phyloP scores from a whole-genome alignment of 805 yeast genomes.

The Saccharomycopsis vini region DNA sequence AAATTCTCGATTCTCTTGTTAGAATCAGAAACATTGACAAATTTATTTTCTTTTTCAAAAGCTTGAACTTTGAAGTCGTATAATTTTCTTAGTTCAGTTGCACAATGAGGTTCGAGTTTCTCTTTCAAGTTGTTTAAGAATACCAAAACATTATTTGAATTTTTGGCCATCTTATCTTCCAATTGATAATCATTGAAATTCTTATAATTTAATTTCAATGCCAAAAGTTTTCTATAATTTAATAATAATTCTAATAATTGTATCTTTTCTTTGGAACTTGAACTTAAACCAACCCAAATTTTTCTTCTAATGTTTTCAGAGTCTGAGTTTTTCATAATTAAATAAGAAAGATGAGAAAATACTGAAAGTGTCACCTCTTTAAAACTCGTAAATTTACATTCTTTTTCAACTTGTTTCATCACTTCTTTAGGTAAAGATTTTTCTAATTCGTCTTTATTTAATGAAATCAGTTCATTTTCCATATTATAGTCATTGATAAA shows the following conservation, averaged over 20 bases:
- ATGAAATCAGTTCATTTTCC: conserved; percentile 23
- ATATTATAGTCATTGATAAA: conserved; percentile 42
- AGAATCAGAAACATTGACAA: conserved; percentile 5
- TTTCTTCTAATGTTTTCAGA: conserved; percentile 49
- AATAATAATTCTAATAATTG: conserved; percentile 48
- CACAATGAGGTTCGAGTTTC: conserved; percentile 44
- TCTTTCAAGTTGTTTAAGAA: conserved; percentile 55
- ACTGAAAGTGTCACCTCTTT: conserved; percentile 48
- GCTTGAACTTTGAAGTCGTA: conserved; percentile 31
- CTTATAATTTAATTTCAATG: conserved; percentile 60
- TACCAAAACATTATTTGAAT: conserved; percentile 63
- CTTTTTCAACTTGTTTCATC: conserved; percentile 5
- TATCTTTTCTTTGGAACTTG: conserved; percentile 56
- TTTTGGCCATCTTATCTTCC: conserved; percentile 82
- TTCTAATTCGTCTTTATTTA: conserved; percentile 25
- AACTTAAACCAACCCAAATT: conserved; percentile 70
- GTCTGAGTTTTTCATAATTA: conserved; percentile 51
- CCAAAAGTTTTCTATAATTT: conserved; percentile 57
- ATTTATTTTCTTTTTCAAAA: conserved; percentile 12
- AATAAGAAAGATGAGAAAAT: conserved; percentile 55
- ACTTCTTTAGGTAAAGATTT: conserved; percentile 20
- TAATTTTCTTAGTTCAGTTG: conserved; percentile 46
- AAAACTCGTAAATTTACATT: too few relatives aligned
- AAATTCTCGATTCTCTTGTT: conserved; percentile 1
- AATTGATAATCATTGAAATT: conserved; percentile 76